These are phyloP conservation scores for Carex arenaria DNA, from an alignment of 202 grass and related monocot genomes.

Conservation along the genomic window DNA sequence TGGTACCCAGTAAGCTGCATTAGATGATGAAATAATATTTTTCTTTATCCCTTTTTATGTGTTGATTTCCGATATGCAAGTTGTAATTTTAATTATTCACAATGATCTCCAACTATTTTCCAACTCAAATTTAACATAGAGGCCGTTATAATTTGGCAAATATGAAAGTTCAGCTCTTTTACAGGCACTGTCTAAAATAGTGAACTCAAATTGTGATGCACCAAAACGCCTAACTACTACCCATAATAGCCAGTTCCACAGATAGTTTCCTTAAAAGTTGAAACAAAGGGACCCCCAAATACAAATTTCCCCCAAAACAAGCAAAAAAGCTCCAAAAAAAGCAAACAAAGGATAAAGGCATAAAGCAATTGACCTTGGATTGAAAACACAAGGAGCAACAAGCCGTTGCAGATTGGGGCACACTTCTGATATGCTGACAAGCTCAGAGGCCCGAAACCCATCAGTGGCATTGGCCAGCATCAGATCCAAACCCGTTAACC, in stretches of 20 bases:
- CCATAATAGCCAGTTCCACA: background rate
- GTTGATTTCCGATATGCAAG: background rate
- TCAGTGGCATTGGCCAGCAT: slow-evolving; percentile 68
- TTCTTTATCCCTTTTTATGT: background rate
- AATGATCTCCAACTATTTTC: background rate
- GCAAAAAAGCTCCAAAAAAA: background rate
- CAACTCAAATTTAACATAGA: background rate
- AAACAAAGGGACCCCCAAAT: background rate
- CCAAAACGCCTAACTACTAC: background rate
- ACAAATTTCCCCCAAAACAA: background rate
- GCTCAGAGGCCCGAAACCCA: slow-evolving; percentile 66
- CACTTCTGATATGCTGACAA: slow-evolving; percentile 37
- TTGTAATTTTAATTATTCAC: background rate
- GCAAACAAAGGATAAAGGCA: background rate
- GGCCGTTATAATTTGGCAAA: background rate
- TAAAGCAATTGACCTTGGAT: slow-evolving; percentile 32
- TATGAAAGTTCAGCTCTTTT: background rate
- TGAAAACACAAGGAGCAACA: slow-evolving; percentile 69
- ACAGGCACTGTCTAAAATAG: slow-evolving; percentile 1
- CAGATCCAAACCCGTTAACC: slow-evolving; percentile 65
- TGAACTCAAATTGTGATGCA: background rate
- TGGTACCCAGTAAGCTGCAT: background rate
- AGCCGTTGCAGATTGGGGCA: slow-evolving; percentile 63
- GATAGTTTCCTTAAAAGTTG: background rate
- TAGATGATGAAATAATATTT: background rate